Percentiles rank a stretch among this genome's conserved stretches.
Evolutionary conservation across 305 asterid species (phyloP).

Genomic region (Fraxinus xanthoxyloides): DNA sequence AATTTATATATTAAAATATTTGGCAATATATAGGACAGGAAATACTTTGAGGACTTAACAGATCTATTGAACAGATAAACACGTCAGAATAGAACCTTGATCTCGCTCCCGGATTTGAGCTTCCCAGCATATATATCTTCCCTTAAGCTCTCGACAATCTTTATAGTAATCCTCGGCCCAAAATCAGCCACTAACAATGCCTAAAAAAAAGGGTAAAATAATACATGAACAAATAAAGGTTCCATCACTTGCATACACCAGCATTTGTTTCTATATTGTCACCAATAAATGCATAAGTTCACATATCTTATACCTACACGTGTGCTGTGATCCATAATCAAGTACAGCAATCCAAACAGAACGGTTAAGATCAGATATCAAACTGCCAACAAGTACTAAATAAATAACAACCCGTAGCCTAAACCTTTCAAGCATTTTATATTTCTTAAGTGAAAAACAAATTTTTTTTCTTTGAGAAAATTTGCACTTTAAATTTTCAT

Average conservation of each 20-base stretch:
- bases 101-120: conserved; percentile 88
- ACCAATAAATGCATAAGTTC: not conserved
- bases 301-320: not conserved
- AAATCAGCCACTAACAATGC: conserved; percentile 85
- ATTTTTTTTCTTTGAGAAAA: not conserved
- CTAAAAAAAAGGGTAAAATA: conserved; percentile 32
- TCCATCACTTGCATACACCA: conserved; percentile 1
- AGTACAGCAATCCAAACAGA: not conserved
- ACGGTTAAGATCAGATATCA: not conserved
- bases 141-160: conserved; percentile 87
- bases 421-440: not conserved
- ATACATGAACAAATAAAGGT: not conserved
- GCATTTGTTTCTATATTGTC: not conserved
- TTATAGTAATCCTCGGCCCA: conserved; percentile 83
- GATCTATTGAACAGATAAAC: not conserved
- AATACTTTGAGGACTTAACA: not conserved
- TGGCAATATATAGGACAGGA: not conserved
- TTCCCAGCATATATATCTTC: conserved; percentile 89
- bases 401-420: not conserved
- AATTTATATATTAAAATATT: not conserved
- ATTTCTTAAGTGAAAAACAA: not conserved
- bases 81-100: conserved; percentile 49
- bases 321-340: not conserved
- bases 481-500: not conserved
- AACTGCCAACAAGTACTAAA: not conserved